A percentile compares a stretch with the other conserved stretches of the same genome.
phyloP scores from a whole-genome alignment of 2,329 filamentous ascomycete species.

The Pleoardoris graminearum region DNA sequence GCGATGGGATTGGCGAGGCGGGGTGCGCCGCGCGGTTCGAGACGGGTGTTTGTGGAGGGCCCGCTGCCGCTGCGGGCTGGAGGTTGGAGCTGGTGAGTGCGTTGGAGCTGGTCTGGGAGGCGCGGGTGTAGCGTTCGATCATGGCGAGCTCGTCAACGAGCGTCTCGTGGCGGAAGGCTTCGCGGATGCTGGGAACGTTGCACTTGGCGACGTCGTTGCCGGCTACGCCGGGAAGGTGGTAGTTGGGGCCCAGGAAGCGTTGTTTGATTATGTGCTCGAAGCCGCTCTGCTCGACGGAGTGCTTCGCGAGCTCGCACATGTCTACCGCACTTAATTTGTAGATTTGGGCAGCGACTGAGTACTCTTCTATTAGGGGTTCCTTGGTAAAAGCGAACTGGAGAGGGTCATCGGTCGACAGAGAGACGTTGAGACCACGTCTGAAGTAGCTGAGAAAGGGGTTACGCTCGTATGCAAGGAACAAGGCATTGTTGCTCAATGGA shows the following conservation, averaged over 20 bases:
- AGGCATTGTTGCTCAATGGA: slow-evolving; percentile 94
- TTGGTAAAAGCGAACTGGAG: slow-evolving; percentile 98
- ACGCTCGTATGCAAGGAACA: slow-evolving; percentile 94
- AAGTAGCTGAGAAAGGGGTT: slow-evolving; percentile 98
- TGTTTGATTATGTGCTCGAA: slow-evolving; percentile 89
- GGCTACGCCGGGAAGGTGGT: slow-evolving; percentile 73
- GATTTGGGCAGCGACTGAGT: slow-evolving; percentile 95
- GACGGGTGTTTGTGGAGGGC: slow-evolving; percentile 34
- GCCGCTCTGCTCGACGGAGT: slow-evolving; percentile 91
- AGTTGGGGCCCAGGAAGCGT: slow-evolving; percentile 84
- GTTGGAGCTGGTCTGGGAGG: slow-evolving; percentile 32
- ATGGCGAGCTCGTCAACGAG: slow-evolving; percentile 80
- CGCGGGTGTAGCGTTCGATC: slow-evolving; percentile 50
- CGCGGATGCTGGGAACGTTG: slow-evolving; percentile 90
- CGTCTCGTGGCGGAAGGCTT: slow-evolving; percentile 87
- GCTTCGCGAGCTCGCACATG: slow-evolving; percentile 97
- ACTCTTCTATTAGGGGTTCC: slow-evolving; percentile 96
- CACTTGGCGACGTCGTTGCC: slow-evolving; percentile 95
- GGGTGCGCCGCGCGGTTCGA: slow-evolving; percentile 36
- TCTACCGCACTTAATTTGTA: slow-evolving; percentile 97
- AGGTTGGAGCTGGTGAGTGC: slow-evolving; percentile 44
- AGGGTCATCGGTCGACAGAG: slow-evolving; percentile 93
- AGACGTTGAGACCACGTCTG: slow-evolving; percentile 90
- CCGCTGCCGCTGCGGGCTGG: slow-evolving; percentile 20
- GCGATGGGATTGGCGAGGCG: slow-evolving; percentile 47